Evolutionary conservation across 2,329 filamentous ascomycete genomes (phyloP), one percentile per base, ranked within the genome.

Genomic region (Emmonsiellopsis sp.): DNA sequence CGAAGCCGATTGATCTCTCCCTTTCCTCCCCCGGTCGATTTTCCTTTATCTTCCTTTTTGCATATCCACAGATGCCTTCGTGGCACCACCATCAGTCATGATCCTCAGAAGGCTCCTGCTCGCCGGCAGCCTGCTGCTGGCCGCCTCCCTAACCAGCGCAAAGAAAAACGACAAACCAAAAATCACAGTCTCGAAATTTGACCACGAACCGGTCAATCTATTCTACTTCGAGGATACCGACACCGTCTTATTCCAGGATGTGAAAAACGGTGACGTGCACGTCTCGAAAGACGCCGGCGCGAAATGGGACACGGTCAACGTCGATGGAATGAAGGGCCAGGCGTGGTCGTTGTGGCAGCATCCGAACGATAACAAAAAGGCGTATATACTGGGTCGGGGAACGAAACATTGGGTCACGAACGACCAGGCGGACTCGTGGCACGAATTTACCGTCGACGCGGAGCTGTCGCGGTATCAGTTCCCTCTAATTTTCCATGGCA

Each of bases 181-280:
- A 53, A 78, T 95, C 62, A 76, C 78, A 57, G 73, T 77, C 55
- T 86, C 75, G 51, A 71, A 78, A 46, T 87, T 96, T 71, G 75
- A 86, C 44, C 76, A 83, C 62, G 71, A 77, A 52, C 87, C 89
- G 0, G 67, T 73, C 52, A 83, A 84, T 66, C 74, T 96, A 59
- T 86, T 87, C 72, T 98, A 95, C 72, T 97, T 98, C 66, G 85
- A 93, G 64, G 88, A 92, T 68, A 91, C 88, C 60, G 85, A 95
- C 67, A 81, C 86, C 50, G 77, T 95, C 55, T 71, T 97, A 45
- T 84, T 89, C 65, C 83, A 86, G 62, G 87, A 95, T 66, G 65
- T 74, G 49, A 69, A 77, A 11, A 78, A 79, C 42, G 77, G 79
- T 55, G 82, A 82, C 57, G 77, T 95, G 50, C 90, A 85, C 69